Percentiles rank a stretch among this genome's conserved stretches.
phyloP scores from a whole-genome alignment of 345 rosid species.

The Camelina sativa region DNA sequence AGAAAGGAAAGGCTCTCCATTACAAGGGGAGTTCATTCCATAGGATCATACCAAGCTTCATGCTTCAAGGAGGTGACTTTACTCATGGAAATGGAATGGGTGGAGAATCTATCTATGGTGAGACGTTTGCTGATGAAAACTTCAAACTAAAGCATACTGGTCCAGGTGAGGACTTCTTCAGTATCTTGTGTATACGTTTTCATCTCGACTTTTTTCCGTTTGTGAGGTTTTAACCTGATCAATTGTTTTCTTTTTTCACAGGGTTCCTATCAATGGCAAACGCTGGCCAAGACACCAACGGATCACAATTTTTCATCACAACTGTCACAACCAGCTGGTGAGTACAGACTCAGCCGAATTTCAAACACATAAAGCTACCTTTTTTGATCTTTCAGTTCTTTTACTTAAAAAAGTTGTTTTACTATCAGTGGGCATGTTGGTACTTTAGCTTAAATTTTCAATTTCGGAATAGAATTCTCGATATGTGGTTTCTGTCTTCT shows the following conservation, averaged over 20 bases:
- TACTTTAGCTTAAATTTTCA: not conserved
- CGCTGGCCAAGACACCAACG: constrained; percentile 85
- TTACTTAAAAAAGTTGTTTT: not conserved
- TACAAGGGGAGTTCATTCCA: constrained; percentile 84
- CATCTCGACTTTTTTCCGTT: not conserved
- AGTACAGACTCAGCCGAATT: constrained; percentile 16
- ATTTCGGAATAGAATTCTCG: not conserved
- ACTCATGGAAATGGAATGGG: constrained; percentile 94
- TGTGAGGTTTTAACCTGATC: not conserved
- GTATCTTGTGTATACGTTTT: not conserved
- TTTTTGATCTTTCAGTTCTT: not conserved
- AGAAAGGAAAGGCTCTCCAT: constrained; percentile 87
- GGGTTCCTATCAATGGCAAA: constrained; percentile 95
- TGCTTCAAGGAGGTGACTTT: constrained; percentile 94
- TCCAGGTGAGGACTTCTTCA: constrained; percentile 57
- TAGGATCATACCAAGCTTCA: constrained; percentile 92
- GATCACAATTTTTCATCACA: constrained; percentile 98
- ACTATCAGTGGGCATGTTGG: not conserved
- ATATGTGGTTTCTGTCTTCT: not conserved
- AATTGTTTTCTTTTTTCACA: constrained; percentile 31
- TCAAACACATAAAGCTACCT: constrained; percentile 3
- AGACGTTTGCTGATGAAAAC: constrained; percentile 92
- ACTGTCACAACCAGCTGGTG: constrained; percentile 96
- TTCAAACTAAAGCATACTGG: constrained; percentile 96
- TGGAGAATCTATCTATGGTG: constrained; percentile 95